Conservation (phyloP, 2,329 filamentous ascomycete species). For the Thelonectria rubi region DNA sequence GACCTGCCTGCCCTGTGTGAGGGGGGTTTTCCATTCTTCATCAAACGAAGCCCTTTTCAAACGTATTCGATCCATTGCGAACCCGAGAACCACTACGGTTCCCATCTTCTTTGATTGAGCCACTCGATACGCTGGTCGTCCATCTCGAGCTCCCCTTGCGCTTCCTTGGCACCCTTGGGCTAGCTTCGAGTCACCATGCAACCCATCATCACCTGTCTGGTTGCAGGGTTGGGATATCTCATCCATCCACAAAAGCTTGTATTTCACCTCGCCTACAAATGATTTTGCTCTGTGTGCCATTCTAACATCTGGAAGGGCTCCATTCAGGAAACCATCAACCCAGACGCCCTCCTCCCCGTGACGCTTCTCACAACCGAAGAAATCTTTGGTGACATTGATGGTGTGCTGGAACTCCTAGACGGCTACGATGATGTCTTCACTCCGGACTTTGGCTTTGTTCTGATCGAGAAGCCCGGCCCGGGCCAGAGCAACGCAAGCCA, state of each 20-base stretch:
- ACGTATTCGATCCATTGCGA: not conserved
- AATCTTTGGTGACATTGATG: conserved; percentile 49
- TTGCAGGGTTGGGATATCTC: conserved; percentile 52
- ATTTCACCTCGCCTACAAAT: not conserved
- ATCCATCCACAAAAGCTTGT: conserved; percentile 52
- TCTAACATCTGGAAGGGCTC: conserved; percentile 44
- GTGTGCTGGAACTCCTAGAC: conserved; percentile 45
- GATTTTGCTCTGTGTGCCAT: not conserved
- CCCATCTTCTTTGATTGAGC: not conserved
- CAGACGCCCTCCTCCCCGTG: conserved; percentile 52
- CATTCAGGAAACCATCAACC: conserved; percentile 53
- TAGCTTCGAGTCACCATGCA: conserved; percentile 34
- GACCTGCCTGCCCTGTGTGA: not conserved
- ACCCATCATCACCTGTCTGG: conserved; percentile 48
- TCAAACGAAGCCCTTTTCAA: not conserved
- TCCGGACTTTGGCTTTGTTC: conserved; percentile 49
- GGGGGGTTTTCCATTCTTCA: not conserved
- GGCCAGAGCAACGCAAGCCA: conserved; percentile 30
- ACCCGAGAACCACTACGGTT: not conserved
- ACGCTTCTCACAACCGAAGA: conserved; percentile 52
- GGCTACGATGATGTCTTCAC: conserved; percentile 51
- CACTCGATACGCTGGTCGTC: not conserved
- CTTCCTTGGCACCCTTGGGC: not conserved
- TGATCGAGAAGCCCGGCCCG: conserved; percentile 49
- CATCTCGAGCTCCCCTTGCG: not conserved